These are phyloP conservation scores for Skeletonema menzelii DNA, from an alignment of 108 stramenopile genomes.

Conservation along the genomic window DNA sequence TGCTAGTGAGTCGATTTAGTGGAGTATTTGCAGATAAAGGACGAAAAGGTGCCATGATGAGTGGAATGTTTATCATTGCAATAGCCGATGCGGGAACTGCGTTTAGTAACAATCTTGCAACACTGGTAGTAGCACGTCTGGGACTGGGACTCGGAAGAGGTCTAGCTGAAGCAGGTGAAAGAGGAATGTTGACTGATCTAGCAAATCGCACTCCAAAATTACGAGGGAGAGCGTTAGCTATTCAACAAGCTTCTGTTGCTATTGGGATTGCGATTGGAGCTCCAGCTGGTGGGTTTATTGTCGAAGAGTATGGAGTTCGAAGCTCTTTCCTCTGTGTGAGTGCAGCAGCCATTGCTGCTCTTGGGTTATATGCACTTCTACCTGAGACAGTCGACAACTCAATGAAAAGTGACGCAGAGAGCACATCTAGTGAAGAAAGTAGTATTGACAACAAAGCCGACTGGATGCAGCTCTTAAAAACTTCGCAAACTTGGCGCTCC, in stretches of 20 bases:
- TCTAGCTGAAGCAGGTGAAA: conserved; percentile 65
- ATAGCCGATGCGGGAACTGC: conserved; percentile 66
- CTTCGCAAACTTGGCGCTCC: conserved; percentile 57
- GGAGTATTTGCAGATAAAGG: conserved; percentile 61
- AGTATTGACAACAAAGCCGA: conserved; percentile 12
- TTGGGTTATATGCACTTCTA: conserved; percentile 55
- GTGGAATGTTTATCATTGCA: conserved; percentile 73
- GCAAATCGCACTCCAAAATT: conserved; percentile 46
- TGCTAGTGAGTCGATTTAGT: conserved; percentile 46
- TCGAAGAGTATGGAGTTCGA: conserved; percentile 59
- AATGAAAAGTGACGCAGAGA: neutral
- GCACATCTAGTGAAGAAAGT: neutral
- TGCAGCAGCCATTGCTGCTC: conserved; percentile 57
- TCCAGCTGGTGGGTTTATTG: conserved; percentile 63
- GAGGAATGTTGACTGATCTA: conserved; percentile 77
- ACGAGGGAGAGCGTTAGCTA: conserved; percentile 64
- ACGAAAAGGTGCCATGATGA: conserved; percentile 73
- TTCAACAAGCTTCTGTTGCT: conserved; percentile 67
- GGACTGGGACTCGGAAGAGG: conserved; percentile 66
- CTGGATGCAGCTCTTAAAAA: conserved; percentile 54
- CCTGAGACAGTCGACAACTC: conserved; percentile 58
- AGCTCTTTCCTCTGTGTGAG: conserved; percentile 51
- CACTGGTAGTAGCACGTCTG: conserved; percentile 59
- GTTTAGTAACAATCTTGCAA: conserved; percentile 32
- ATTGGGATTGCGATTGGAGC: conserved; percentile 78